A percentile compares a stretch with the other conserved stretches of the same genome.
Conservation (phyloP, 352 stramenopile species). For the Hyaloperonospora brassicae region DNA sequence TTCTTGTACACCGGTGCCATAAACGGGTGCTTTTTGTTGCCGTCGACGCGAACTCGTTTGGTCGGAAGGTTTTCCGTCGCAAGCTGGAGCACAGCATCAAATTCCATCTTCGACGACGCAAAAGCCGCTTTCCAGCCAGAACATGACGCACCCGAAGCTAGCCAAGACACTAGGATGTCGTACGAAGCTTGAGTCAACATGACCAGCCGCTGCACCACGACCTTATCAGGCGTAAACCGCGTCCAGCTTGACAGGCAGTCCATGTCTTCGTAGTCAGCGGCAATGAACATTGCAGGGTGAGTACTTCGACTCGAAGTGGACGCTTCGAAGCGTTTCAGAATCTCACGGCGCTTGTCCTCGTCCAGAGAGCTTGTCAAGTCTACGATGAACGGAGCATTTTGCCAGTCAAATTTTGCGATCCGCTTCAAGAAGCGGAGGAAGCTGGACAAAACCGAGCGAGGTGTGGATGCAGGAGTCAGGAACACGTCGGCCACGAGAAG, state of each 20-base stretch:
- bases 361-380: slow-evolving; percentile 56
- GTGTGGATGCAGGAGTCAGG: slow-evolving; percentile 37
- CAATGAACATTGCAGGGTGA: slow-evolving; percentile 74
- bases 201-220: slow-evolving; percentile 59
- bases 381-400: slow-evolving; percentile 59
- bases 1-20: slow-evolving; percentile 80
- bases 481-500: slow-evolving; percentile 76
- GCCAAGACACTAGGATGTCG: slow-evolving; percentile 46
- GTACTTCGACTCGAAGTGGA: slow-evolving; percentile 44
- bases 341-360: slow-evolving; percentile 60
- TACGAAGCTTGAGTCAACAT: slow-evolving; percentile 55
- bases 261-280: slow-evolving; percentile 68
- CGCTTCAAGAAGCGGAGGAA: slow-evolving; percentile 78
- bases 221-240: slow-evolving; percentile 46
- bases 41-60: slow-evolving; percentile 41
- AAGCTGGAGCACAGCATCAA: slow-evolving; percentile 55
- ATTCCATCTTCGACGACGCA: slow-evolving; percentile 41
- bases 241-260: slow-evolving; percentile 82
- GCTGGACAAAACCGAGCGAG: slow-evolving; percentile 68
- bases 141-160: slow-evolving; percentile 39
- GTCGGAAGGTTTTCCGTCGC: slow-evolving; percentile 45
- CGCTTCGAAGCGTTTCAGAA: slow-evolving; percentile 69
- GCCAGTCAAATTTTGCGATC: slow-evolving; percentile 66
- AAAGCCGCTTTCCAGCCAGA: slow-evolving; percentile 66
- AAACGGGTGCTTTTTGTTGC: slow-evolving; percentile 62